phyloP scores from a whole-genome alignment of 306 rosid genomes.

The Begonia masoniana region DNA sequence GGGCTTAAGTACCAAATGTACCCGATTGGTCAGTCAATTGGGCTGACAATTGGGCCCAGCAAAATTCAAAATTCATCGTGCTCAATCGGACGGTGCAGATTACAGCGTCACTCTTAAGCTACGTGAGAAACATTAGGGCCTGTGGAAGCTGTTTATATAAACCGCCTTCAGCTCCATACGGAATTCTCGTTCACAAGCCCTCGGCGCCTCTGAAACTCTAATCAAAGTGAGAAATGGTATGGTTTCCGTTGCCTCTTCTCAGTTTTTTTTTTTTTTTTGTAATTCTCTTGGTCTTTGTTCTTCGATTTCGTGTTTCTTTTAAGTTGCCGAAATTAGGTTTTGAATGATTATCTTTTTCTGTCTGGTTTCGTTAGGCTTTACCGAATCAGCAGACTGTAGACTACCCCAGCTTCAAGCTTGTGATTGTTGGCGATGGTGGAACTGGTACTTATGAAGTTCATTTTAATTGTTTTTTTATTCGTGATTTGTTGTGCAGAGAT shows the following conservation, averaged over 20 bases:
- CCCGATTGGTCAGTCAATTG: too few relatives aligned
- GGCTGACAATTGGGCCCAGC: too few relatives aligned
- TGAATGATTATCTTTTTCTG: neutral
- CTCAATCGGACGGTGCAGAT: constrained; percentile 28
- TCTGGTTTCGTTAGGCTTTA: constrained; percentile 26
- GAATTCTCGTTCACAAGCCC: neutral
- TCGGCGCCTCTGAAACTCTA: neutral
- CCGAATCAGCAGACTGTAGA: constrained; percentile 75
- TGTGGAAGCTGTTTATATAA: neutral
- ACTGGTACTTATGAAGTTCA: constrained; percentile 28
- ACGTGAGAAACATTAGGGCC: constrained; percentile 16
- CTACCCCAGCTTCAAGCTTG: constrained; percentile 77
- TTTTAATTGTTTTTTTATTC: too few relatives aligned
- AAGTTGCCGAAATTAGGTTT: too few relatives aligned
- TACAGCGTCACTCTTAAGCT: constrained; percentile 31
- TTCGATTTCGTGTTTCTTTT: too few relatives aligned
- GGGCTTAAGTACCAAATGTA: too few relatives aligned
- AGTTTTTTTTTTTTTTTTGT: neutral
- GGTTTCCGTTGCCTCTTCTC: too few relatives aligned
- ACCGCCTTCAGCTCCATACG: neutral
- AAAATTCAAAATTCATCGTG: too few relatives aligned
- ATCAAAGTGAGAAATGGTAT: constrained; percentile 13
- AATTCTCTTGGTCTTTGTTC: neutral
- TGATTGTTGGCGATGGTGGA: constrained; percentile 81
- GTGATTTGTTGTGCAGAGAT: too few relatives aligned